Conservation (phyloP, 2,329 filamentous ascomycete genomes). For the Calonectria pseudoturangicola region DNA sequence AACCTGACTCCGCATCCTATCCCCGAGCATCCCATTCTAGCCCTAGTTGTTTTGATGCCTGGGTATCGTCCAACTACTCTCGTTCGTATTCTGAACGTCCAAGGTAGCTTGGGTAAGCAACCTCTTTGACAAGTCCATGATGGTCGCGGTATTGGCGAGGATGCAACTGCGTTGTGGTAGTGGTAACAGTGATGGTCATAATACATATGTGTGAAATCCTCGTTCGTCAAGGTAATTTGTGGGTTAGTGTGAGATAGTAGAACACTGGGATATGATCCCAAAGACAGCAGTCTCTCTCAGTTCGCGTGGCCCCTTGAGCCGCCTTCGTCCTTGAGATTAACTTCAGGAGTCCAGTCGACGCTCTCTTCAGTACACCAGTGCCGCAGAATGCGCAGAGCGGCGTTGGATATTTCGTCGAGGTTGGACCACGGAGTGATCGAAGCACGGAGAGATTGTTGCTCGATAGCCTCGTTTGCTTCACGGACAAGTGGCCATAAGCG, state of each 20-base stretch:
- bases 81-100: background rate
- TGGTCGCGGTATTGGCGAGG: conserved; percentile 18
- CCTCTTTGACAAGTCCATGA: conserved; percentile 12
- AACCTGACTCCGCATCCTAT: conserved; percentile 29
- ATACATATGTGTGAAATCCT: conserved; percentile 33
- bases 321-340: conserved; percentile 50
- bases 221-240: conserved; percentile 15
- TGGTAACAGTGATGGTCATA: conserved; percentile 29
- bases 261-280: conserved; percentile 27
- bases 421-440: conserved; percentile 64
- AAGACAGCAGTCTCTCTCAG: conserved; percentile 1
- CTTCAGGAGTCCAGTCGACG: conserved; percentile 67
- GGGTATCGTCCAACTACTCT: background rate
- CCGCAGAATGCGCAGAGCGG: conserved; percentile 63
- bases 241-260: conserved; percentile 28
- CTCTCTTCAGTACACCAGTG: conserved; percentile 66
- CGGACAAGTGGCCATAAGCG: conserved; percentile 56
- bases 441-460: conserved; percentile 55
- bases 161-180: conserved; percentile 20
- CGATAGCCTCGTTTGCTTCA: conserved; percentile 58
- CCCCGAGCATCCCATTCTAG: conserved; percentile 10
- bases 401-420: conserved; percentile 65
- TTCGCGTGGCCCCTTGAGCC: conserved; percentile 11
- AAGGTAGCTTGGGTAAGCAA: background rate
- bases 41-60: conserved; percentile 19